A percentile compares a stretch with the other conserved stretches of the same genome.
phyloP scores from a whole-genome alignment of 148 eudicot species.

The Drosera capensis region DNA sequence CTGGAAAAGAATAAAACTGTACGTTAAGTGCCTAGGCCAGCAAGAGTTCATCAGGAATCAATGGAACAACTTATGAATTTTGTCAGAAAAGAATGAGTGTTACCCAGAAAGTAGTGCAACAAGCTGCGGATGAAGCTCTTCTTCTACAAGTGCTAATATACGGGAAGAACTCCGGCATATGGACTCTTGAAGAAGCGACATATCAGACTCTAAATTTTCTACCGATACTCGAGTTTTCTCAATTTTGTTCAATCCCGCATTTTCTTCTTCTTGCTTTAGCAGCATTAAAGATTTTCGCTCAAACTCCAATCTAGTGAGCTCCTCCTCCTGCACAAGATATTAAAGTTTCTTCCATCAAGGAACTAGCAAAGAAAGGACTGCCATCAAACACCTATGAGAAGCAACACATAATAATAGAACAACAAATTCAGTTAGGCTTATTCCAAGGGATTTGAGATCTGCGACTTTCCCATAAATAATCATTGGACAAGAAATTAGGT shows the following conservation, averaged over 20 bases:
- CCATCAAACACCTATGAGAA: not conserved
- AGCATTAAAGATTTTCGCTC: conserved; percentile 36
- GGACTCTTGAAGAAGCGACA: conserved; percentile 35
- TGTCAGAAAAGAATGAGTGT: not conserved
- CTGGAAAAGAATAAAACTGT: conserved; percentile 15
- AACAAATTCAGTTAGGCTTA: too few species aligned
- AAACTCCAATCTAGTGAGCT: conserved; percentile 37
- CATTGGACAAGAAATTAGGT: too few species aligned
- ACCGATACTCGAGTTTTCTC: conserved; percentile 36
- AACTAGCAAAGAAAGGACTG: not conserved
- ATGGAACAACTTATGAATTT: not conserved
- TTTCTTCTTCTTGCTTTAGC: conserved; percentile 36
- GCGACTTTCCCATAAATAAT: too few species aligned
- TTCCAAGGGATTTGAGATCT: too few species aligned
- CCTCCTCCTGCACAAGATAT: conserved; percentile 41
- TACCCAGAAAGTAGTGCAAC: conserved; percentile 59
- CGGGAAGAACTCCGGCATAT: conserved; percentile 28
- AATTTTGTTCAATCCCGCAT: conserved; percentile 38
- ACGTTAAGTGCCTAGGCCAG: not conserved
- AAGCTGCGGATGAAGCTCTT: conserved; percentile 71
- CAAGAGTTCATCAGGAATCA: not conserved
- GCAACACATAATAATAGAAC: not conserved
- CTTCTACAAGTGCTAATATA: conserved; percentile 25
- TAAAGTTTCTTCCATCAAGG: conserved; percentile 1
- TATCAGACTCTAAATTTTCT: conserved; percentile 44